These are phyloP conservation scores for Penicillium paradoxum DNA, from an alignment of 495 filamentous ascomycete species.

Conservation along the genomic window DNA sequence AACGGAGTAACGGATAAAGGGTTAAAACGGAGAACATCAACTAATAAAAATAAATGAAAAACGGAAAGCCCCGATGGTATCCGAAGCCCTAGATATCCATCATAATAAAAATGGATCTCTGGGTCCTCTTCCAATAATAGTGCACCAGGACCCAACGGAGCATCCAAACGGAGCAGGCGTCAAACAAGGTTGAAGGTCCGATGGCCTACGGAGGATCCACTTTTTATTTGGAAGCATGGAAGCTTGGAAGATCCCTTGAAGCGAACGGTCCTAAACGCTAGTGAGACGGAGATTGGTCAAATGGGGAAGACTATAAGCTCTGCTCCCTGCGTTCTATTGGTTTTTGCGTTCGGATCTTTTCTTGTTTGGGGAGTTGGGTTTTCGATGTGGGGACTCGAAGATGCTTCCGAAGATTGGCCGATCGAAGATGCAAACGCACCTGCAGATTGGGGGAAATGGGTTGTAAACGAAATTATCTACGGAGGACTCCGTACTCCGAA, in stretches of 20 bases:
- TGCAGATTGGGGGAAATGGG: too few relatives aligned
- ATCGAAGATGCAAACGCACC: constrained; percentile 9
- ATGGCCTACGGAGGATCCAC: constrained; percentile 14
- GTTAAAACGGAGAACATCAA: too few relatives aligned
- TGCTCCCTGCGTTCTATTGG: neutral
- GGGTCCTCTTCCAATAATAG: neutral
- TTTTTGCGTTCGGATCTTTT: neutral
- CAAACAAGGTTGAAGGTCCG: constrained; percentile 21
- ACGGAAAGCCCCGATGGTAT: neutral
- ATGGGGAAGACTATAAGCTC: neutral
- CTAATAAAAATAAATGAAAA: neutral
- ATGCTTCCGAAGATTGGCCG: constrained; percentile 13
- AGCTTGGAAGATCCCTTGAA: neutral
- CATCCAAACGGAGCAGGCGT: constrained; percentile 16
- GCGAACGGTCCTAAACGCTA: too few relatives aligned
- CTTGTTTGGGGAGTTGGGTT: neutral
- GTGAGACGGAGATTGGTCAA: neutral
- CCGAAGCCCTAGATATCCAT: neutral
- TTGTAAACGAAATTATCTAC: constrained; percentile 3
- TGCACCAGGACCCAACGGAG: neutral
- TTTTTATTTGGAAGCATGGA: constrained; percentile 5
- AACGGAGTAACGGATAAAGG: too few relatives aligned
- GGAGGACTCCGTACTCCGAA: too few relatives aligned
- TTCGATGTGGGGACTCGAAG: neutral
- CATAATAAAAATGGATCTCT: neutral